Percentiles rank a stretch among this genome's conserved stretches.
Evolutionary conservation across 2,329 filamentous ascomycete species (phyloP).

Genomic region (Arthrobotrys sinensis): DNA sequence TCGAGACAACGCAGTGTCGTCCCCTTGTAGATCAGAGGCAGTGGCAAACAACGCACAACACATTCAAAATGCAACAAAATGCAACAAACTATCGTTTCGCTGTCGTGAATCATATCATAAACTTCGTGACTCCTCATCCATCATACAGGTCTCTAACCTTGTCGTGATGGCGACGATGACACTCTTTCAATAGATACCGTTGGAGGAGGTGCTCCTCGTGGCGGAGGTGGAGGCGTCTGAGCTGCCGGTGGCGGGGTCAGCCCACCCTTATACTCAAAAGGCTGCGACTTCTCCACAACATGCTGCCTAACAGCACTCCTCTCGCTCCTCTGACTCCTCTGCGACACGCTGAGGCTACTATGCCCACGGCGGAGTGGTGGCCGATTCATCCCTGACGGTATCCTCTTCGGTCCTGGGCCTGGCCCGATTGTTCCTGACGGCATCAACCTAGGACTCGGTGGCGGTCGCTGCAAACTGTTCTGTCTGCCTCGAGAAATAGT

Average conservation of each 20-base stretch:
- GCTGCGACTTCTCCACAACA: constrained; percentile 43
- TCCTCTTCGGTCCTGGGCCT: constrained; percentile 10
- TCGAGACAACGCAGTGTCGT: constrained; percentile 37
- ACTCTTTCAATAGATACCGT: constrained; percentile 31
- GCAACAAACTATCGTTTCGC: not conserved
- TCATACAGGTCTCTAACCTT: not conserved
- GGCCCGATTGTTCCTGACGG: not conserved
- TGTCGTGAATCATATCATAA: constrained; percentile 5
- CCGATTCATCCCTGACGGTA: not conserved
- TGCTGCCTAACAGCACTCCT: not conserved
- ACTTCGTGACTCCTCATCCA: not conserved
- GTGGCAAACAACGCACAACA: constrained; percentile 41
- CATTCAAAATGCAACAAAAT: constrained; percentile 29
- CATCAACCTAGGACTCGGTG: not conserved
- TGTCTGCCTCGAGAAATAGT: constrained; percentile 36
- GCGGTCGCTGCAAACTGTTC: constrained; percentile 38
- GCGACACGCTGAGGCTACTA: constrained; percentile 25
- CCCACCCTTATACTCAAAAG: constrained; percentile 22
- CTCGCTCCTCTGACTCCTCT: constrained; percentile 25
- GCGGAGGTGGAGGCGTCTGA: not conserved
- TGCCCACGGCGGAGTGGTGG: constrained; percentile 14
- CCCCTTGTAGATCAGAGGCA: not conserved
- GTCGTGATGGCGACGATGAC: constrained; percentile 14
- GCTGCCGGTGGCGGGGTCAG: constrained; percentile 2
- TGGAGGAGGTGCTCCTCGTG: constrained; percentile 14